These are phyloP conservation scores for Ramalina intermedia DNA, from an alignment of 495 filamentous ascomycete species.

Conservation along the genomic window DNA sequence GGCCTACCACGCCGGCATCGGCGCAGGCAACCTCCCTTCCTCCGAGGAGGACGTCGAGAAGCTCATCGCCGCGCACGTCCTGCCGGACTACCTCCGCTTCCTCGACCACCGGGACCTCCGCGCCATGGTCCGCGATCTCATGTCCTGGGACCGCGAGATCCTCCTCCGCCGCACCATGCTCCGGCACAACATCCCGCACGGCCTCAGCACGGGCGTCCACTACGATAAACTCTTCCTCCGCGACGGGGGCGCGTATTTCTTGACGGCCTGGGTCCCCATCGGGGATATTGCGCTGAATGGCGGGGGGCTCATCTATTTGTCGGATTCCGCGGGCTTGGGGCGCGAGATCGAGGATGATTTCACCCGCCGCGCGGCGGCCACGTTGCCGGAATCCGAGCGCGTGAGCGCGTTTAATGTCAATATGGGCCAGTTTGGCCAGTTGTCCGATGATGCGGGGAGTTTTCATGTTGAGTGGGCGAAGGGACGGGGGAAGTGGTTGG, in stretches of 20 bases:
- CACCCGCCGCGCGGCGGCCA: constrained; percentile 24
- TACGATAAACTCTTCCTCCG: constrained; percentile 56
- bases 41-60: constrained; percentile 5
- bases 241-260: constrained; percentile 37
- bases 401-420: constrained; percentile 40
- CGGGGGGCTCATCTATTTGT: constrained; percentile 49
- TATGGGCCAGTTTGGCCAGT: constrained; percentile 38
- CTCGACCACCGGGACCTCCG: constrained; percentile 38
- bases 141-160: constrained; percentile 39
- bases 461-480: constrained; percentile 3
- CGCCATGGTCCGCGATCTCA: constrained; percentile 37
- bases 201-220: constrained; percentile 46
- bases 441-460: constrained; percentile 23
- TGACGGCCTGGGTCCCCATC: constrained; percentile 54
- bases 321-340: constrained; percentile 31
- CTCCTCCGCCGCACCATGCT: constrained; percentile 34
- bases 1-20: constrained; percentile 41
- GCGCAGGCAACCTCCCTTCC: constrained; percentile 19
- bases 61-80: constrained; percentile 15
- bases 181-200: constrained; percentile 44
- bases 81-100: constrained; percentile 20
- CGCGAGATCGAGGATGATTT: constrained; percentile 36
- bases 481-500: constrained; percentile 22
- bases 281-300: constrained; percentile 42
- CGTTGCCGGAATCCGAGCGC: constrained; percentile 35